Base-by-base conservation (phyloP, 2,329 filamentous ascomycete genomes). In the Aureobasidium sp. region DNA sequence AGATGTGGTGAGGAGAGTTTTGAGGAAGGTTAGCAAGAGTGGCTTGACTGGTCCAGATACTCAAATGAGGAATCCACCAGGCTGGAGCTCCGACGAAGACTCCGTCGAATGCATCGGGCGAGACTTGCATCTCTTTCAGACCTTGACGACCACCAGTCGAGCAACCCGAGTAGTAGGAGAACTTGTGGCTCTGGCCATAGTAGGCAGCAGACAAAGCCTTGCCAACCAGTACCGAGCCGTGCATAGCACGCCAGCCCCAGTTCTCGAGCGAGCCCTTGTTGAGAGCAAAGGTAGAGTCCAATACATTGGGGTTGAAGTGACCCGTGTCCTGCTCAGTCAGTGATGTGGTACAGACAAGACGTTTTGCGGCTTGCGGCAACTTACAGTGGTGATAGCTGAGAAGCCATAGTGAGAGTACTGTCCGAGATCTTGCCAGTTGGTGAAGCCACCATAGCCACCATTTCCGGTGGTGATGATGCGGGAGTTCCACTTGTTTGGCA, bases 61-160 rank as follows among this genome's bases (percentile, higher is more conserved):
- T 74, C 43, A 84, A 65, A 66, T 81, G 78, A 48, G 71, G 75
- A 1, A 76, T 81, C 73, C 79, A 82, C 79, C 80, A 83, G 0
- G 81, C 76, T 8, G 78, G 73, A 4, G 77, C 81, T 10, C 81
- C 81, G 12, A 82, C 78, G 3, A 85, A 67, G 17, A 82, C 75
- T 26, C 83, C 83, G 65, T 85, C 82, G 62, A 85, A 85, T 64
- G 84, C 82, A 0, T 79, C 73, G 0, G 84, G 82, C 64, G 78
- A 84, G 15, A 72, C 67, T 64, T 86, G 78, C 0, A 81, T 78
- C 7, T 78, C 78, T 61, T 81, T 82, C 43, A 84, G 72, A 2
- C 82, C 84, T 72, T 86, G 82, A 0, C 83, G 75, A 0, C 84
- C 84, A 8, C 85, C 84, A 0, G 82, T 80, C 0, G 82, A 85